phyloP scores from a whole-genome alignment of 768 basidiomycete genomes.

The Psilocybe subaeruginosa region DNA sequence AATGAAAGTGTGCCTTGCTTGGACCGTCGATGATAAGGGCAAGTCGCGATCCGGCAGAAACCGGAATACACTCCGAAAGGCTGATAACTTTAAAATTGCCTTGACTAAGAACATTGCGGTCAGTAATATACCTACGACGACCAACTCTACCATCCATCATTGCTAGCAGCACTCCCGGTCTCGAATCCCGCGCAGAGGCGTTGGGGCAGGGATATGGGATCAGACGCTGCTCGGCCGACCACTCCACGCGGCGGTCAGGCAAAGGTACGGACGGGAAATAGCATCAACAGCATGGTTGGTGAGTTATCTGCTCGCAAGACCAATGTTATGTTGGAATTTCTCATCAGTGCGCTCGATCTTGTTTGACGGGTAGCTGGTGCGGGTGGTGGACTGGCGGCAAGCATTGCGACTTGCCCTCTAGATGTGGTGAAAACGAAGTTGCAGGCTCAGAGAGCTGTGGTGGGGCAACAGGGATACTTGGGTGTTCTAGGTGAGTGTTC shows the following conservation, averaged over 20 bases:
- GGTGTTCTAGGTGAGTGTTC: conserved; percentile 68
- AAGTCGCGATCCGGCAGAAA: conserved; percentile 7
- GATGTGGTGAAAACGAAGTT: conserved; percentile 98
- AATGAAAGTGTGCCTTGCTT: neutral
- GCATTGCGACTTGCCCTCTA: conserved; percentile 93
- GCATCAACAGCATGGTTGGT: conserved; percentile 89
- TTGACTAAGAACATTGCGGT: neutral
- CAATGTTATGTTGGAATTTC: neutral
- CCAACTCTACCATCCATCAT: conserved; percentile 11
- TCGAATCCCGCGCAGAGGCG: conserved; percentile 54
- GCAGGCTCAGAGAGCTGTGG: conserved; percentile 85
- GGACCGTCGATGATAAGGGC: neutral
- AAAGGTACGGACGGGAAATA: conserved; percentile 70
- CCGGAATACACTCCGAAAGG: conserved; percentile 8
- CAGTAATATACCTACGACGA: conserved; percentile 16
- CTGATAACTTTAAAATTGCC: conserved; percentile 10
- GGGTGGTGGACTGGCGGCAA: conserved; percentile 91
- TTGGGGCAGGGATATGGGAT: conserved; percentile 69
- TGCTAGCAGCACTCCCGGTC: conserved; percentile 23
- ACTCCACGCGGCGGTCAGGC: conserved; percentile 27
- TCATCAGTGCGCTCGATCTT: neutral
- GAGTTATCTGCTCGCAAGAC: conserved; percentile 25
- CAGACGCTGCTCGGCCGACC: conserved; percentile 32
- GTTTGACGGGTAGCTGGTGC: conserved; percentile 71
- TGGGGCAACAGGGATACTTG: conserved; percentile 73